Evolutionary conservation across 805 yeast genomes (phyloP), one percentile per base, ranked within the genome.

Genomic region (Saturnispora galanensis): DNA sequence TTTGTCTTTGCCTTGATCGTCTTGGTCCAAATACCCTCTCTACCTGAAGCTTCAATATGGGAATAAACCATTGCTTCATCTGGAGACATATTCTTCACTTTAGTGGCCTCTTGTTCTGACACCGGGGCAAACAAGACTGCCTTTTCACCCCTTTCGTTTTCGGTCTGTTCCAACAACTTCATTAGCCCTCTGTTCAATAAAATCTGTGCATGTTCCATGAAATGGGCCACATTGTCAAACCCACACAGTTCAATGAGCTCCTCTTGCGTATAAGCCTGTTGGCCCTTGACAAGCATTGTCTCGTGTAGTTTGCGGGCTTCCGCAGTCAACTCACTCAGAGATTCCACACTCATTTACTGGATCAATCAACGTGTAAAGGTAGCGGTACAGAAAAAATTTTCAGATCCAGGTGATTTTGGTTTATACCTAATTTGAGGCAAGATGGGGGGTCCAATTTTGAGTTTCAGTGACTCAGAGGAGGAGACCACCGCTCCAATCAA

Each of bases 21-120:
- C 64, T 86, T 87, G 10, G 95, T 84, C 97, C 97, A 89, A 43
- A 89, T 87, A 38, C 97, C 97, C 64, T 89, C 97, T 62, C 97
- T 71, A 4, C 93, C 95, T 7, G 94, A 76, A 0, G 95, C 94
- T 56, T 86, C 95, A 51, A 90, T 90, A 56, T 88, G 82, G 1
- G 93, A 81, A 59, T 90, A 90, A 26, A 90, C 83, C 76, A 90
- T 76, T 18, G 89, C 81, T 64, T 93, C 97, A 56, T 93, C 98
- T 28, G 81, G 74, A 8, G 74, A 59, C 96, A 90, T 88, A 33
- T 78, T 72, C 21, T 80, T 70, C 49, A 86, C 76, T 56, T 84
- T 85, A 26, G 67, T 73, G 9, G 97, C 96, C 50, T 88, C 96
- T 10, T 74, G 67, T 35, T 70, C 64, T 6, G 80, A 71, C 2